Evolutionary conservation across 2,329 filamentous ascomycete species (phyloP).

Genomic region (Pseudogymnoascus sp.): DNA sequence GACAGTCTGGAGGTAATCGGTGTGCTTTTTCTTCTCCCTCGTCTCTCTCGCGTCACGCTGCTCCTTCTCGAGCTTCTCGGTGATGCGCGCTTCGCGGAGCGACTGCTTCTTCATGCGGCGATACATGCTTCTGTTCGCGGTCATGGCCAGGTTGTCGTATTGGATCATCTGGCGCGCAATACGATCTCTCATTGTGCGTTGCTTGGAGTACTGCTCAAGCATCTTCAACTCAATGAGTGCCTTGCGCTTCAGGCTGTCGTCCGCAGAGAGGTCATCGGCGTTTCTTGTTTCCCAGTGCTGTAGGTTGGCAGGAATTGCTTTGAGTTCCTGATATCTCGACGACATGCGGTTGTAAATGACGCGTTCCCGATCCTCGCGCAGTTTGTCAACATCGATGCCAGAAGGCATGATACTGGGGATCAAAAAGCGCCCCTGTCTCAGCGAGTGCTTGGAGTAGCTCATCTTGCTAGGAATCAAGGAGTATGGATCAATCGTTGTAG

Average conservation of each 20-base stretch:
- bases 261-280: slow-evolving; percentile 60
- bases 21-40: slow-evolving; percentile 95
- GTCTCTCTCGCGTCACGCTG: slow-evolving; percentile 93
- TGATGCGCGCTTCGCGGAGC: slow-evolving; percentile 88
- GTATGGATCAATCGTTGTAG: slow-evolving; percentile 47
- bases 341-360: slow-evolving; percentile 86
- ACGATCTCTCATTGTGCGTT: slow-evolving; percentile 75
- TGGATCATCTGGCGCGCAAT: slow-evolving; percentile 89
- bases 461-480: slow-evolving; percentile 43
- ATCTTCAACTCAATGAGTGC: slow-evolving; percentile 95
- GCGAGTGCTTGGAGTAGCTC: slow-evolving; percentile 70
- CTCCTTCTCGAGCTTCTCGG: slow-evolving; percentile 98
- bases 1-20: slow-evolving; percentile 83
- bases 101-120: slow-evolving; percentile 96
- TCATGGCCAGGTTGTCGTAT: slow-evolving; percentile 95
- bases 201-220: slow-evolving; percentile 78
- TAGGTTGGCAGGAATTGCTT: slow-evolving; percentile 74
- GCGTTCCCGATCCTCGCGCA: slow-evolving; percentile 79
- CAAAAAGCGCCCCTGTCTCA: slow-evolving; percentile 67
- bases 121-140: slow-evolving; percentile 83
- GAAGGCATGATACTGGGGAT: slow-evolving; percentile 84
- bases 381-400: slow-evolving; percentile 77
- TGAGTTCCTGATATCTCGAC: slow-evolving; percentile 75
- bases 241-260: slow-evolving; percentile 79
- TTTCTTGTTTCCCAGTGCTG: slow-evolving; percentile 74